Conservation (phyloP, 169 alveolate genomes). For the Perkinsus chesapeaki region DNA sequence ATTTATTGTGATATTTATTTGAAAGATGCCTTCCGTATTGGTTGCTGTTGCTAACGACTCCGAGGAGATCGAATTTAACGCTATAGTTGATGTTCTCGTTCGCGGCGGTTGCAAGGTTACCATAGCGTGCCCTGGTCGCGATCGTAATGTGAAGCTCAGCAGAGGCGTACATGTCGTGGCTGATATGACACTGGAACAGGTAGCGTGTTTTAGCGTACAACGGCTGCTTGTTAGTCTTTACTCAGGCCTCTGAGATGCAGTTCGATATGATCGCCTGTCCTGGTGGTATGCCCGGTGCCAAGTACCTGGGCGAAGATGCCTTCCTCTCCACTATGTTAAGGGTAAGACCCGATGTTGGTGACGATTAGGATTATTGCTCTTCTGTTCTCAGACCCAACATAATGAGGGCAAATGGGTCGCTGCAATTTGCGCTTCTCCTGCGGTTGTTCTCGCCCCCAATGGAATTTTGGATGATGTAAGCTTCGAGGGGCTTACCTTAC, state of each 20-base stretch:
- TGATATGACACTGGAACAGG: neutral
- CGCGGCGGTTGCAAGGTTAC: neutral
- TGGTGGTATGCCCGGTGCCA: neutral
- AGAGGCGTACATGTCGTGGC: neutral
- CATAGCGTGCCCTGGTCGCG: neutral
- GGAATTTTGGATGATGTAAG: neutral
- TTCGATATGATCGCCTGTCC: neutral
- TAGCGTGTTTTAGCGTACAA: neutral
- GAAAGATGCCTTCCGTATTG: slow-evolving; percentile 7
- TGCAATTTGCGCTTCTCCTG: slow-evolving; percentile 11
- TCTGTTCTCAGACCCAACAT: neutral
- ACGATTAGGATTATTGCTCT: neutral
- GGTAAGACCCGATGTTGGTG: neutral
- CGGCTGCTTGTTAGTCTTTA: neutral
- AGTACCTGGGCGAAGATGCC: neutral
- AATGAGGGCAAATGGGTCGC: neutral
- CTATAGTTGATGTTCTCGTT: slow-evolving; percentile 3
- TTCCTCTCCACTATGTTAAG: neutral
- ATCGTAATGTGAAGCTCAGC: neutral
- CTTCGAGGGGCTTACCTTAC: neutral
- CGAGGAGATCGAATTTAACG: slow-evolving; percentile 9
- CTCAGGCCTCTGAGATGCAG: neutral
- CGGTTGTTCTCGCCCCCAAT: slow-evolving; percentile 13
- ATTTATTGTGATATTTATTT: neutral
- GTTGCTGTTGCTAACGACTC: slow-evolving; percentile 15